Conservation (phyloP, 139 green algal species). For the Volvox reticuliferus region DNA sequence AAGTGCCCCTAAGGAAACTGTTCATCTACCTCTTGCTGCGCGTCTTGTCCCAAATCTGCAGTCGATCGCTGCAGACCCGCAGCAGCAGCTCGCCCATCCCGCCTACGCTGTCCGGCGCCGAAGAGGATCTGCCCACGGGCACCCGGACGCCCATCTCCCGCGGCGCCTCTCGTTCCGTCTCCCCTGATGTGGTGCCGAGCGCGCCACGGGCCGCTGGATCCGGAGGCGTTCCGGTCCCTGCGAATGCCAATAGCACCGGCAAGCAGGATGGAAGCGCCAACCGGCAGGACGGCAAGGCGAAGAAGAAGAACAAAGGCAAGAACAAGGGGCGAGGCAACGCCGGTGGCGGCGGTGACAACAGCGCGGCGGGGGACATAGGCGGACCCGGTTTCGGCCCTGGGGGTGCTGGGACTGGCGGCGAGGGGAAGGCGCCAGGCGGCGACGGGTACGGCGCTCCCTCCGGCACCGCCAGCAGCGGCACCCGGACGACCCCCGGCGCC, state of each 20-base stretch:
- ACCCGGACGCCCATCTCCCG: not conserved
- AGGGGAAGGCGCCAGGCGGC: not conserved
- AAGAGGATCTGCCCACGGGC: not conserved
- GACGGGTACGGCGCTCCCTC: not conserved
- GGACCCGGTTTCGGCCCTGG: no score
- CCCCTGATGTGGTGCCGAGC: not conserved
- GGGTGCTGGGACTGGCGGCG: not conserved
- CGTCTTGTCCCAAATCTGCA: not conserved
- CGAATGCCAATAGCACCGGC: not conserved
- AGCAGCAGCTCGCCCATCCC: not conserved
- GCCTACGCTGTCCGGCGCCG: no score
- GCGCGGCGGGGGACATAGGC: not conserved
- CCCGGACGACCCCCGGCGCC: not conserved
- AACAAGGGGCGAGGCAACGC: not conserved
- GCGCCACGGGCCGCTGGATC: not conserved
- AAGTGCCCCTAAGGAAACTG: no score
- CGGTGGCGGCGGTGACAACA: not conserved
- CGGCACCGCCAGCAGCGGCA: no score
- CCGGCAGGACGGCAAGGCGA: not conserved
- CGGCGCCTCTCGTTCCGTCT: not conserved
- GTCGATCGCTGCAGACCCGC: not conserved
- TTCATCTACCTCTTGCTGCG: no score
- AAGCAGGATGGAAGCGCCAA: not conserved
- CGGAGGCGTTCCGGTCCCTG: not conserved
- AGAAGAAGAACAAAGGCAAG: slow-evolving; percentile 3